Conservation (phyloP, 306 rosid genomes). For the Lithocarpus polystachyus region DNA sequence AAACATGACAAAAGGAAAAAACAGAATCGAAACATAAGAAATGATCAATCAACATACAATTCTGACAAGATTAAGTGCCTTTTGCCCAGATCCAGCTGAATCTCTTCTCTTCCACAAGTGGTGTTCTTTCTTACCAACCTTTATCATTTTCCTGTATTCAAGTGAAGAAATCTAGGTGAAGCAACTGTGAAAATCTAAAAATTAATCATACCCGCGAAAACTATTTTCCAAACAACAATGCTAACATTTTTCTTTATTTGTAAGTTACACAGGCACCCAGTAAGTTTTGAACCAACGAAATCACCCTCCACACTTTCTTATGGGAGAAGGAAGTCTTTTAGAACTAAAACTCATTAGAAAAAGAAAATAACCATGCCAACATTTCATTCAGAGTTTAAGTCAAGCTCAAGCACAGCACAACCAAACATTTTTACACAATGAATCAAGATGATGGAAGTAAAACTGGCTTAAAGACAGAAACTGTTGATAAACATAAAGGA, state of each 20-base stretch:
- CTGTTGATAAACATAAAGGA: background rate
- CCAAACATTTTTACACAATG: background rate
- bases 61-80: constrained; percentile 75
- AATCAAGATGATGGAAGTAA: background rate
- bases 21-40: constrained; percentile 2
- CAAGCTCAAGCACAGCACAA: background rate
- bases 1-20: background rate
- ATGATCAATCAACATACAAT: constrained; percentile 40
- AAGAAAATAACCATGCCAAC: too few species aligned
- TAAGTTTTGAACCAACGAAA: too few species aligned
- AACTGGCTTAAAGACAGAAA: background rate
- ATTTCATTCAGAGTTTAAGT: background rate
- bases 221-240: background rate
- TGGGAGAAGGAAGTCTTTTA: too few species aligned
- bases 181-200: background rate
- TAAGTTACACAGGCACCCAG: too few species aligned
- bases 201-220: background rate
- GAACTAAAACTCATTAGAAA: too few species aligned
- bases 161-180: background rate
- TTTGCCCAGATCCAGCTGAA: constrained; percentile 80
- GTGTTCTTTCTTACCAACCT: constrained; percentile 46
- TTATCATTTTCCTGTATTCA: constrained; percentile 54
- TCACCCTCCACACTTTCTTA: too few species aligned
- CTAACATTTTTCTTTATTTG: background rate
- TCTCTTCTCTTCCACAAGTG: constrained; percentile 86